Base-by-base conservation (phyloP, 2,329 filamentous ascomycete genomes). In the Ascomycota sp. region DNA sequence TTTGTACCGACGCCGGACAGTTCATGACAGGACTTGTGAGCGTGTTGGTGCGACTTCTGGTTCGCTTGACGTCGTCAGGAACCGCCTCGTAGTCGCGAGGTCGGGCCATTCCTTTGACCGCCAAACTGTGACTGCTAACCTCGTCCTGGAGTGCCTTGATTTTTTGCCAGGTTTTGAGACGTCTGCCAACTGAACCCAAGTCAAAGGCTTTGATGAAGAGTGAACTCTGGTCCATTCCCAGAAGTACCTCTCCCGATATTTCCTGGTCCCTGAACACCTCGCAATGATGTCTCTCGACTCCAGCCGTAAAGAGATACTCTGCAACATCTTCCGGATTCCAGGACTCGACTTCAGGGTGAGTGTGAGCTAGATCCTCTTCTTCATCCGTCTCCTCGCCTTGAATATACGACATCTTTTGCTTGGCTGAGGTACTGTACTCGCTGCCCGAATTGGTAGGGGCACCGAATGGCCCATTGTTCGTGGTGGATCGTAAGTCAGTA, bases 161-260 rank as follows among this genome's bases (percentile, higher is more conserved):
- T 53, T 89, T 93, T 52, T 94, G 82, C 86, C 86, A 95, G 2
- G 85, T 93, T 51, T 91, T 91, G 36, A 95, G 56, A 36, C 86
- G 69, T 33, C 81, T 69, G 7, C 86, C 86, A 40, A 95, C 85
- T 3, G 85, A 81, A 12, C 86, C 86, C 39, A 95, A 63, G 40
- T 94, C 81, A 42, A 94, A 92, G 28, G 89, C 85, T 47, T 93
- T 93, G 58, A 95, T 75, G 48, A 94, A 92, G 11, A 95, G 63
- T 24, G 89, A 91, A 33, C 81, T 80, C 55, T 94, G 86, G 43
- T 94, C 83, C 81, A 95, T 92, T 31, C 80, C 81, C 30, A 98
- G 56, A 24, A 98, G 57, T 4, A 95, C 86, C 43, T 95, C 85
- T 29, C 89, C 89, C 2, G 79, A 75, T 33, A 98, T 95, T 50